Evolutionary conservation across 2,329 filamentous ascomycete species (phyloP).

Genomic region (Ascosphaera acerosa): DNA sequence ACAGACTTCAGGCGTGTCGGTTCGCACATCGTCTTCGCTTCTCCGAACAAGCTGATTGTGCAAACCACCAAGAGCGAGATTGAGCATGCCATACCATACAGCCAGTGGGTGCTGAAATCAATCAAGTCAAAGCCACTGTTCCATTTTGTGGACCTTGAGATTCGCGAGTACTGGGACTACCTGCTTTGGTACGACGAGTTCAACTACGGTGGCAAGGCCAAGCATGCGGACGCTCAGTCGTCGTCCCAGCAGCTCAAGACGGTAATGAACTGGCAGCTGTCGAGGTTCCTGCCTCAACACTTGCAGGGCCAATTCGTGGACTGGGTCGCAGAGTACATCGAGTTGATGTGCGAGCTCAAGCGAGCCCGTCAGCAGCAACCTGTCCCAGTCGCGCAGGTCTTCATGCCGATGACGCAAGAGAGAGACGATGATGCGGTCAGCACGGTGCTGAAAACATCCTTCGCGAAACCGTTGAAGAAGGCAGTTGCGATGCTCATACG

Average conservation of each 20-base stretch:
- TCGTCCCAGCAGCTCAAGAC: slow-evolving; percentile 66
- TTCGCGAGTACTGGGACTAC: slow-evolving; percentile 99
- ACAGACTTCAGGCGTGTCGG: slow-evolving; percentile 86
- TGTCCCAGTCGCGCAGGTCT: slow-evolving; percentile 36
- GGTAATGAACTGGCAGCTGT: slow-evolving; percentile 97
- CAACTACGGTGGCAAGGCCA: slow-evolving; percentile 93
- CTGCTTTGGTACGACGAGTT: slow-evolving; percentile 97
- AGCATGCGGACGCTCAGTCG: slow-evolving; percentile 47
- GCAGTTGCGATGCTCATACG: slow-evolving; percentile 61
- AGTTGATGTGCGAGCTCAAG: slow-evolving; percentile 78
- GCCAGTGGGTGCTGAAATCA: slow-evolving; percentile 90
- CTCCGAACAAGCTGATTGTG: slow-evolving; percentile 61
- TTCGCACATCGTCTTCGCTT: slow-evolving; percentile 88
- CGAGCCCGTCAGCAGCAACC: slow-evolving; percentile 31
- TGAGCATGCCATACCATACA: slow-evolving; percentile 88
- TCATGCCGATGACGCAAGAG: slow-evolving; percentile 29
- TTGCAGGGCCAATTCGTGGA: slow-evolving; percentile 70
- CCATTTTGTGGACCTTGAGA: slow-evolving; percentile 87
- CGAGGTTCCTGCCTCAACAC: slow-evolving; percentile 56
- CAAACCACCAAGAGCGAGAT: slow-evolving; percentile 95
- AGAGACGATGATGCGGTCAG: slow-evolving; percentile 33
- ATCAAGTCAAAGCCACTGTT: slow-evolving; percentile 91
- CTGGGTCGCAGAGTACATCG: slow-evolving; percentile 85
- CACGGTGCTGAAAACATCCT: slow-evolving; percentile 51
- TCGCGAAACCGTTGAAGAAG: slow-evolving; percentile 76